These are phyloP conservation scores for Striga hermonthica DNA, from an alignment of 305 asterid genomes.

Conservation along the genomic window DNA sequence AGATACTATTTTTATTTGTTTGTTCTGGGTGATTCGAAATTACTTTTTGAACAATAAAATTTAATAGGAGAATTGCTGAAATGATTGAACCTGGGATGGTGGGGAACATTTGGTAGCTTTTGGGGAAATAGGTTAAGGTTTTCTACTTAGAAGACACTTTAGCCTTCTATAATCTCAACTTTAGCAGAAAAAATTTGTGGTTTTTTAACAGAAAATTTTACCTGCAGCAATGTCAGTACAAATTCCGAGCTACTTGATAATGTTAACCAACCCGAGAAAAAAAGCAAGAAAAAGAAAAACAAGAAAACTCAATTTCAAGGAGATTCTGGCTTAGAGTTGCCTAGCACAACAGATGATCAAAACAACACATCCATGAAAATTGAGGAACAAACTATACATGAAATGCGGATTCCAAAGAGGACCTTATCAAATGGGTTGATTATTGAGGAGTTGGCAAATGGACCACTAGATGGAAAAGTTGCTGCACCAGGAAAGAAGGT, in stretches of 20 bases:
- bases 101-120: no score
- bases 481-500: constrained; percentile 78
- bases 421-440: constrained; percentile 73
- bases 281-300: constrained; percentile 49
- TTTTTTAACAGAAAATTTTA: constrained; percentile 12
- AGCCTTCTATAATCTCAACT: no score
- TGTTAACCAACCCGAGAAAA: constrained; percentile 43
- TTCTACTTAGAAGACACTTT: no score
- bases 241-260: constrained; percentile 34
- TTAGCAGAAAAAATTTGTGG: not conserved
- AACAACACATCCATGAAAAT: constrained; percentile 28
- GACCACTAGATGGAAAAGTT: constrained; percentile 70
- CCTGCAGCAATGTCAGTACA: constrained; percentile 34
- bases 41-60: no score
- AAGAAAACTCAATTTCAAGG: constrained; percentile 37
- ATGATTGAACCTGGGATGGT: no score
- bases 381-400: constrained; percentile 33
- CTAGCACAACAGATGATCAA: constrained; percentile 35
- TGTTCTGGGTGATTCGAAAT: no score
- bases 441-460: constrained; percentile 63
- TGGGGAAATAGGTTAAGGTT: no score
- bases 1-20: no score
- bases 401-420: constrained; percentile 35
- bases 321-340: constrained; percentile 28
- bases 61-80: no score